These are phyloP conservation scores for Colletotrichum lentis DNA, from an alignment of 2,329 filamentous ascomycete genomes.

Conservation along the genomic window DNA sequence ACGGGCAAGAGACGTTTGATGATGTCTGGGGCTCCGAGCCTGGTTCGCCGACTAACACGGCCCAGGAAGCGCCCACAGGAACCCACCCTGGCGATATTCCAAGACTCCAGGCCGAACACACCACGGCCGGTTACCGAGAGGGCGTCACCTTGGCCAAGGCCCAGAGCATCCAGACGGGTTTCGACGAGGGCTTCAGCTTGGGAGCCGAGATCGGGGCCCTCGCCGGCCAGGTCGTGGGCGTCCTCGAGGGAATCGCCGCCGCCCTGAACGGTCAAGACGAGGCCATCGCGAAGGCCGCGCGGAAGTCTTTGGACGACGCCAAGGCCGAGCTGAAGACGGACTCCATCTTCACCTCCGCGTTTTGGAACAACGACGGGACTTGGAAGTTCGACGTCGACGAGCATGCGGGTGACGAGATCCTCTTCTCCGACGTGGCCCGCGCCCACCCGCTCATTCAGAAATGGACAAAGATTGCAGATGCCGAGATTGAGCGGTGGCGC, in stretches of 20 bases:
- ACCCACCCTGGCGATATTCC: conserved; percentile 70
- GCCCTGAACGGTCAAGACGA: conserved; percentile 52
- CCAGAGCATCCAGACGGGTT: conserved; percentile 80
- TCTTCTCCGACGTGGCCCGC: conserved; percentile 69
- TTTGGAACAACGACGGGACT: conserved; percentile 73
- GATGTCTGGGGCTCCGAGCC: conserved; percentile 41
- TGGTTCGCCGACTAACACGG: conserved; percentile 23
- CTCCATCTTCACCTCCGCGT: conserved; percentile 70
- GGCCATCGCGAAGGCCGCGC: conserved; percentile 7
- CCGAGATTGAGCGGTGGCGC: conserved; percentile 47
- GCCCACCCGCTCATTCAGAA: conserved; percentile 72
- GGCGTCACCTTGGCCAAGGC: conserved; percentile 81
- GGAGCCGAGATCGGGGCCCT: conserved; percentile 81
- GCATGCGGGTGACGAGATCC: conserved; percentile 52
- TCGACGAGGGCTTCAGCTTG: conserved; percentile 88
- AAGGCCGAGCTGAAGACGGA: conserved; percentile 67
- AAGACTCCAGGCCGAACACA: conserved; percentile 77
- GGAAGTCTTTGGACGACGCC: conserved; percentile 57
- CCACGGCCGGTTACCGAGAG: conserved; percentile 89
- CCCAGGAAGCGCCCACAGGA: conserved; percentile 15
- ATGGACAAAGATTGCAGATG: conserved; percentile 60
- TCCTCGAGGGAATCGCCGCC: conserved; percentile 74
- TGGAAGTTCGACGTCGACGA: conserved; percentile 70
- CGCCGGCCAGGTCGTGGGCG: conserved; percentile 78
- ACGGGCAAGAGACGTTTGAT: conserved; percentile 37